Base-by-base conservation (phyloP, 1,284 basidiomycete species). In the Peniophora sp. region DNA sequence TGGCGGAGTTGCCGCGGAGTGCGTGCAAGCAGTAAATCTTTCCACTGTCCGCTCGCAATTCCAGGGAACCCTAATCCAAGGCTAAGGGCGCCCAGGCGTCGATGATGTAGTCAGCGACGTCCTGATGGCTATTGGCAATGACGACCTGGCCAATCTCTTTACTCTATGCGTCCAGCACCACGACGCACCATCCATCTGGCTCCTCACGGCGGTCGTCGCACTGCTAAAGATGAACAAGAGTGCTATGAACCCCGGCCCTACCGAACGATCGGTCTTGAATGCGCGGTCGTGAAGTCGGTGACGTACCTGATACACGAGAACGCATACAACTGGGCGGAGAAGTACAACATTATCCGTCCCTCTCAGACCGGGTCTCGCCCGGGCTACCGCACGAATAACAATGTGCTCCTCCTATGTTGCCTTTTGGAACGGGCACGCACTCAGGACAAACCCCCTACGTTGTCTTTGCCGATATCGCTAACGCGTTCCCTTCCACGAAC, bases 401-500 rank as follows among this genome's bases (percentile, higher is more conserved):
- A 64, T 48, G 44, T 49, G 3, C 64, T 64, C 48, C 54, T 64
- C 1, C 58, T 65, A 0, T 49, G 62, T 3, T 55, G 55, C n/a
- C 56, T 58, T 1, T 62, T 66, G 24, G 65, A 68, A 14, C 50
- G 57, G 15, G 58, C 61, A 0, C 49, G 57, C 3, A 39, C 54
- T 0, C 5, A 47, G 1, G 52, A 55, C 1, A 47, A 56, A 11
- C 55, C 1, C 55, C 66, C 3, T 66, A 60, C 51, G 60, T 63
- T 0, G 62, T 56, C 0, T 66, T 64, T 47, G 55, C 64, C 0
- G 66, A 68, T 52, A 43, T 68, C 9, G 54, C 44, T 0, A 69
- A 68, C 52, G 66, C 64, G 3, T 69, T 69, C 54, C 67, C 67
- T 0, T 67, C 64, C 0, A 63, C 64, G 2, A 57, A 68, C 43